Evolutionary conservation across 371 early-diverging fungal genomes (phyloP), one percentile per base, ranked within the genome.

Genomic region (Conidiobolus incongruus): DNA sequence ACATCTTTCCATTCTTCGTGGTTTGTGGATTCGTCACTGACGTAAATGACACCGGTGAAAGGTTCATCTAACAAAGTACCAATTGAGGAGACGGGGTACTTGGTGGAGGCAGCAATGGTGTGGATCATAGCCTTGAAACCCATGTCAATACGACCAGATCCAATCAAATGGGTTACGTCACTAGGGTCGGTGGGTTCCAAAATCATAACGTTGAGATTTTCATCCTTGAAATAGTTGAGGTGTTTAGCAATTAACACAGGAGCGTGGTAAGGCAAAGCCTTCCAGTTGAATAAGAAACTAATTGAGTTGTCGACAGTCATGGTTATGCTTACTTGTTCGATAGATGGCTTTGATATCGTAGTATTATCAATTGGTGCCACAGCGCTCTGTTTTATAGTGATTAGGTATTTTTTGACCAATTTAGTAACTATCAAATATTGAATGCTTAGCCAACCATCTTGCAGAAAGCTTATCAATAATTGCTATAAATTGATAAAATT

Each of bases 71-170:
- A 44, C 17, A 75, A 56, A 4, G 75, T 75, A 16, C 71, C 75
- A 40, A 75, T 60, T 12, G 72, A 66, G 48, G 68, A 68, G 57
- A 75, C 67, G 22, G 60, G 62, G 56, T 66, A 72, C n/a, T 68
- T 48, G 21, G 72, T 71, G 38, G 66, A 68, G 32, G 65, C 75
- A 28, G 71, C 75, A 45, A 75, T 75, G 30, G 72, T 75, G 45
- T 75, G 75, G 49, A 75, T 72, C 72, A 75, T 75, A 40, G 75
- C 72, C 54, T 75, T 75, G 49, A 63, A 63, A 28, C 69, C 75
- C 17, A 75, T 54, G 28, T 75, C 72, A 12, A 62, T 58, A 47
- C 66, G 68, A 28, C 75, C 75, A n/a, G 63, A 58, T 10, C 71
- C 72, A 44, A 72, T 67, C 50, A 70, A 63, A 46, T 72, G 70